phyloP scores from a whole-genome alignment of 1,284 basidiomycete species.

The Ceratobasidium sp. region DNA sequence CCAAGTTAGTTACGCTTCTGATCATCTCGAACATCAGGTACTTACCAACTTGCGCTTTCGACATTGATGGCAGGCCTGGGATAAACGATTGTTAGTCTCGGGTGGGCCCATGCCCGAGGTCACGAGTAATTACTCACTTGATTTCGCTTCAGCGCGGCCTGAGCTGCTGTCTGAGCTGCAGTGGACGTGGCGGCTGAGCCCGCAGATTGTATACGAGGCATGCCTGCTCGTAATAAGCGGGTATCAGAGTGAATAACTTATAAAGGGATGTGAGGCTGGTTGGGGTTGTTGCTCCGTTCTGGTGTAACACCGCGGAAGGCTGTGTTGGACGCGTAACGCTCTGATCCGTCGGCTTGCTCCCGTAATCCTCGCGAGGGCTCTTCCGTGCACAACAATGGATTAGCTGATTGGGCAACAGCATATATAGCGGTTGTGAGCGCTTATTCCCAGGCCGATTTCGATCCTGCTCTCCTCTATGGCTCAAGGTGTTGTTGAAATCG shows the following conservation, averaged over 20 bases:
- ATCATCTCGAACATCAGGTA: background rate
- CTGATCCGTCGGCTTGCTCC: no score
- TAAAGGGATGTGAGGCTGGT: background rate
- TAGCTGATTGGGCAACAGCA: no score
- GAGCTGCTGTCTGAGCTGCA: background rate
- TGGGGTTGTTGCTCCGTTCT: slow-evolving; percentile 2
- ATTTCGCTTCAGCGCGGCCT: slow-evolving; percentile 22
- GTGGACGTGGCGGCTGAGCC: slow-evolving; percentile 12
- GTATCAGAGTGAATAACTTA: background rate
- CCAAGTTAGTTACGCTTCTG: background rate
- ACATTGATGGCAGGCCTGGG: slow-evolving; percentile 35
- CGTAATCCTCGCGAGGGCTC: no score
- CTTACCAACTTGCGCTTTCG: slow-evolving; percentile 32
- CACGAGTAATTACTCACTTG: slow-evolving; percentile 26
- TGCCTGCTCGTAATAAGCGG: background rate
- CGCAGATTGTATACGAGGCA: slow-evolving; percentile 30
- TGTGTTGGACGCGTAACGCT: slow-evolving; percentile 26
- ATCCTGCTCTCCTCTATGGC: no score
- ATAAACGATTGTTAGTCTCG: slow-evolving; percentile 2
- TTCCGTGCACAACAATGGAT: no score
- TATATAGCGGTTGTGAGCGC: no score
- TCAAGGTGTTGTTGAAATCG: no score
- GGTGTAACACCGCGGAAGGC: slow-evolving; percentile 21
- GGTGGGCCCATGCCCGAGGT: slow-evolving; percentile 34
- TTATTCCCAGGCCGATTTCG: no score